These are phyloP conservation scores for Pseudogymnoascus sp. DNA, from an alignment of 2,329 filamentous ascomycete species.

Conservation along the genomic window DNA sequence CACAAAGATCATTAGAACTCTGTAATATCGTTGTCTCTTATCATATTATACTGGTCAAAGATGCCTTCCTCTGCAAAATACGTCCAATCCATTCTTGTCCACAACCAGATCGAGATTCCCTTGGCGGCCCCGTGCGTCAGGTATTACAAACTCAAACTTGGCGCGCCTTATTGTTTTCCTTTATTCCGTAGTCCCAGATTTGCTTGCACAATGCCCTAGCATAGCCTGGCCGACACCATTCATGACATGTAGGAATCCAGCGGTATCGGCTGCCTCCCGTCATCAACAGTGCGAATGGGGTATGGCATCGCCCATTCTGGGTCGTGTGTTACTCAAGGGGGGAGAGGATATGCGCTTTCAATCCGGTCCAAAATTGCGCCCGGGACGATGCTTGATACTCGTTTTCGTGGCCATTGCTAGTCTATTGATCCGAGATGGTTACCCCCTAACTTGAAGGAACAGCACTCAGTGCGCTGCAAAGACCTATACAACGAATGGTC, in stretches of 20 bases:
- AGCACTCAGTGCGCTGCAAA: not conserved
- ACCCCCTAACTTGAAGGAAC: not conserved
- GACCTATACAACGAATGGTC: not conserved
- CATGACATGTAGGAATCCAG: no score
- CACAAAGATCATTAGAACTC: not conserved
- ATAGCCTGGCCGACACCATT: no score
- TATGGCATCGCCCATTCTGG: not conserved
- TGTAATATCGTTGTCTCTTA: not conserved
- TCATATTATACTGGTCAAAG: not conserved
- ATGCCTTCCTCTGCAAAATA: no score
- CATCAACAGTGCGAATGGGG: not conserved
- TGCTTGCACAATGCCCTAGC: no score
- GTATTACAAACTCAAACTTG: no score
- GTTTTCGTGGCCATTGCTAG: not conserved
- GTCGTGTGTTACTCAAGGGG: not conserved
- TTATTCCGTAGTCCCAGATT: no score
- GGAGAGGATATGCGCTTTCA: not conserved
- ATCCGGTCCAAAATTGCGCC: not conserved
- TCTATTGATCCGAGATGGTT: not conserved
- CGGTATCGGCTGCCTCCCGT: no score
- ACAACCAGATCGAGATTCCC: no score
- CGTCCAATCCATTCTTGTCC: no score
- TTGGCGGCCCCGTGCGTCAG: no score
- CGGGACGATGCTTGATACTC: not conserved
- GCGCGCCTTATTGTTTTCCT: no score